These are phyloP conservation scores for Pichia sp. DNA, from an alignment of 1,139 yeast species.

Conservation along the genomic window DNA sequence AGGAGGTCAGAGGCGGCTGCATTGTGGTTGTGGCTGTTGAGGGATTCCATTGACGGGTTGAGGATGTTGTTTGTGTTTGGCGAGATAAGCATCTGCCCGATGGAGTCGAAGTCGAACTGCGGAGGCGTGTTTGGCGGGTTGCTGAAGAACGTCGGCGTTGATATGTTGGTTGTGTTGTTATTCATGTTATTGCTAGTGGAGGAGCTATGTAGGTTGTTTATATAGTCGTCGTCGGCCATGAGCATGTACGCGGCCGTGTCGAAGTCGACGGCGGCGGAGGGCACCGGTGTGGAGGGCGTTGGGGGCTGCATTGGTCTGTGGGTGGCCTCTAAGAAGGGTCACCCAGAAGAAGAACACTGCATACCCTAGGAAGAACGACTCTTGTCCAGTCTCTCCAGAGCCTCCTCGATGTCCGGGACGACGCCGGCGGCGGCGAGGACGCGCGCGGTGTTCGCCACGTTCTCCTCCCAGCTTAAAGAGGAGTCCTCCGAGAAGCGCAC, in stretches of 20 bases:
- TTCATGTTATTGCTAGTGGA: not conserved
- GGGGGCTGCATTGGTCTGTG: no score
- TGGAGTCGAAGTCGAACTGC: conserved; percentile 13
- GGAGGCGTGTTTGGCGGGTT: not conserved
- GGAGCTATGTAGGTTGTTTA: not conserved
- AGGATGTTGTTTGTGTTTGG: conserved; percentile 6
- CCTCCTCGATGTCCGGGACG: conserved; percentile 23
- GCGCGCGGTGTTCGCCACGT: conserved; percentile 39
- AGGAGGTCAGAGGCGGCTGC: not conserved
- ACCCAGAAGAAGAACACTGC: no score
- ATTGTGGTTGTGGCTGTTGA: not conserved
- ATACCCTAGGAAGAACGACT: no score
- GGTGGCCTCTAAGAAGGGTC: no score
- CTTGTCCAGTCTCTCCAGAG: conserved; percentile 1
- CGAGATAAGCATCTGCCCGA: conserved; percentile 16
- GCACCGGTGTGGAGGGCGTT: no score
- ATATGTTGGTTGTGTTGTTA: not conserved
- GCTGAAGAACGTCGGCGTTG: not conserved
- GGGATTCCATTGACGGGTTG: not conserved
- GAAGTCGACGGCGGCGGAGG: conserved; percentile 9
- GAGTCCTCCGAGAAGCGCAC: conserved; percentile 59
- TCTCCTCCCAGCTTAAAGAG: conserved; percentile 56
- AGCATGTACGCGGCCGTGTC: conserved; percentile 16
- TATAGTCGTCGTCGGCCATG: conserved; percentile 8
- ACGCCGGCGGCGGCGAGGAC: conserved; percentile 66